Evolutionary conservation across 371 early-diverging fungal species (phyloP).

Genomic region (Apophysomyces ossiformis): DNA sequence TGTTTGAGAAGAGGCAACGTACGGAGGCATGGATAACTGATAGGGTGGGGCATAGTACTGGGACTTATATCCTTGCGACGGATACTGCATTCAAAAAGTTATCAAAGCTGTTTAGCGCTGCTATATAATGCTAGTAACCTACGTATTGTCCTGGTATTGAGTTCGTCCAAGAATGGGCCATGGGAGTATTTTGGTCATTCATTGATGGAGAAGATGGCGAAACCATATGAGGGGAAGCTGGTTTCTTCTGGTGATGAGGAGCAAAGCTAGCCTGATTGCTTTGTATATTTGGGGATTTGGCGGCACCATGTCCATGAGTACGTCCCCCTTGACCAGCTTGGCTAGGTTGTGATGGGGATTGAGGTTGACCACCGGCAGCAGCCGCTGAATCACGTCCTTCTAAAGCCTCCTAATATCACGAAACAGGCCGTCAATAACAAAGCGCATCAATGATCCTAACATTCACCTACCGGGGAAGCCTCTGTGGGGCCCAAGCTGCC

Average conservation of each 20-base stretch:
- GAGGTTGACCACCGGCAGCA: not conserved
- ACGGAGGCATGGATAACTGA: slow-evolving; percentile 35
- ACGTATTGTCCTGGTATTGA: slow-evolving; percentile 29
- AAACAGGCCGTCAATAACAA: not conserved
- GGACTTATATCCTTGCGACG: slow-evolving; percentile 28
- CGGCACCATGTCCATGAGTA: slow-evolving; percentile 27
- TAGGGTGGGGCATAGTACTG: slow-evolving; percentile 33
- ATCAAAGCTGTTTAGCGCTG: not conserved
- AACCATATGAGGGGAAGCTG: slow-evolving; percentile 39
- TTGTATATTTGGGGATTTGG: slow-evolving; percentile 41
- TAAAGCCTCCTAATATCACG: not conserved
- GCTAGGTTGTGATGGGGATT: slow-evolving; percentile 10
- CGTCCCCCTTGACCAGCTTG: slow-evolving; percentile 9
- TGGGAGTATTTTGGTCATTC: slow-evolving; percentile 20
- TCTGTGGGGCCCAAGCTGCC: slow-evolving; percentile 50
- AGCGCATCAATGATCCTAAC: not conserved
- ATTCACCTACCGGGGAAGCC: slow-evolving; percentile 34
- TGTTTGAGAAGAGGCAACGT: slow-evolving; percentile 28
- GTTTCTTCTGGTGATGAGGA: slow-evolving; percentile 38
- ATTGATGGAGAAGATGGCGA: slow-evolving; percentile 37
- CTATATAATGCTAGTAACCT: slow-evolving; percentile 7
- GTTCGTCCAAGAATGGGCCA: slow-evolving; percentile 16
- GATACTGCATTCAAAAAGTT: slow-evolving; percentile 27
- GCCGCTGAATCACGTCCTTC: slow-evolving; percentile 27
- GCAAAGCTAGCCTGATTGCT: slow-evolving; percentile 32